Percentiles rank a stretch among this genome's conserved stretches.
phyloP scores from a whole-genome alignment of 2,329 filamentous ascomycete species.

The Parasarocladium wereldwijsianum region DNA sequence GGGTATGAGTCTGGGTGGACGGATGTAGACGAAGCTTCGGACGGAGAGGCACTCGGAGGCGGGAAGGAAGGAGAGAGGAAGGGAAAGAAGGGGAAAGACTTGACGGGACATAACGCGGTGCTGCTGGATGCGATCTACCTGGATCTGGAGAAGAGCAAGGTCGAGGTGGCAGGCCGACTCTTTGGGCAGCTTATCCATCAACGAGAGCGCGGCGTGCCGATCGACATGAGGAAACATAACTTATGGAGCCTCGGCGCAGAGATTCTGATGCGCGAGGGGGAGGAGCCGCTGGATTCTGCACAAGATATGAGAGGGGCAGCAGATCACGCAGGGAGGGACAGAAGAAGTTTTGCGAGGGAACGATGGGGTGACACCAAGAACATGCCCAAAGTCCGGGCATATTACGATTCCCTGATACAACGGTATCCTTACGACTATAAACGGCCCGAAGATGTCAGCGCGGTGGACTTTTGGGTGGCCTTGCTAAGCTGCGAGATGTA shows the following conservation, averaged over 20 bases:
- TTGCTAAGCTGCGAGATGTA: constrained; percentile 74
- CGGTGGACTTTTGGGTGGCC: constrained; percentile 67
- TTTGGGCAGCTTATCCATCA: constrained; percentile 60
- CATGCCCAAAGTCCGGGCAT: constrained; percentile 32
- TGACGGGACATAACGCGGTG: constrained; percentile 39
- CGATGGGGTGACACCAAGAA: constrained; percentile 31
- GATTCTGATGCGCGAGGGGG: constrained; percentile 53
- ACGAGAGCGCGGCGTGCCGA: constrained; percentile 18
- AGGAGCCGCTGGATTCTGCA: constrained; percentile 9
- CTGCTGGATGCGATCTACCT: constrained; percentile 58
- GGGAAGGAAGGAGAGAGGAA: constrained; percentile 8
- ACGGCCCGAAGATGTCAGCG: constrained; percentile 42
- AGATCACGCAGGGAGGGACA: constrained; percentile 2
- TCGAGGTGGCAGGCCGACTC: constrained; percentile 55
- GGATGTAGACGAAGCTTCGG: constrained; percentile 68
- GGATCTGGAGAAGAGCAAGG: constrained; percentile 56
- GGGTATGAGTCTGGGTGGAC: constrained; percentile 31
- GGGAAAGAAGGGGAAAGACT: constrained; percentile 5
- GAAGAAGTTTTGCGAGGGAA: constrained; percentile 2
- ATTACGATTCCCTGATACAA: constrained; percentile 66
- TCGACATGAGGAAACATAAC: constrained; percentile 55
- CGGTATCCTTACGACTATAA: constrained; percentile 57
- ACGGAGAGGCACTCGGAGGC: constrained; percentile 59
- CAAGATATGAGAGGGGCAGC: constrained; percentile 1
- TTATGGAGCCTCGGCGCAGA: constrained; percentile 80